These are phyloP conservation scores for Tetrapyrgos nigripes DNA, from an alignment of 1,284 basidiomycete genomes.

Conservation along the genomic window DNA sequence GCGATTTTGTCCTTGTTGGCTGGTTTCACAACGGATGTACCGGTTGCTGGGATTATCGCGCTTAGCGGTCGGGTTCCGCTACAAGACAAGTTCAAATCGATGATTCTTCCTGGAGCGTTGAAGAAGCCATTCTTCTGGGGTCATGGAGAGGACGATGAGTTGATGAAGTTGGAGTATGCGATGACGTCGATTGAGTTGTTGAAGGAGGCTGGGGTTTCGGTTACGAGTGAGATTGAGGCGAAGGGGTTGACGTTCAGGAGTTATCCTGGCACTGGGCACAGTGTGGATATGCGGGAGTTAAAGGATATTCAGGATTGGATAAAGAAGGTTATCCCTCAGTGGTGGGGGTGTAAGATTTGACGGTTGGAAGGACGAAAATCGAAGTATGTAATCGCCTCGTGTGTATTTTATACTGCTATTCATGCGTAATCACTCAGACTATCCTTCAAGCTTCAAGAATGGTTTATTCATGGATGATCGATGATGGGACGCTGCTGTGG, in stretches of 20 bases:
- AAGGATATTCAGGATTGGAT: conserved; percentile 19
- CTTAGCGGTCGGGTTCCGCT: conserved; percentile 55
- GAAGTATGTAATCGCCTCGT: too few species aligned
- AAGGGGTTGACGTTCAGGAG: conserved; percentile 15
- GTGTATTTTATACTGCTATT: too few species aligned
- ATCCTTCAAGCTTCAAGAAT: too few species aligned
- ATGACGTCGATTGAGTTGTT: conserved; percentile 15
- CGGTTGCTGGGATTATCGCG: conserved; percentile 50
- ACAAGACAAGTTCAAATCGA: conserved; percentile 46
- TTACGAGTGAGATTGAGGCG: conserved; percentile 5
- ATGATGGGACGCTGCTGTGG: too few species aligned
- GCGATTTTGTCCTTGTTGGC: conserved; percentile 52
- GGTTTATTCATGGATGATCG: too few species aligned
- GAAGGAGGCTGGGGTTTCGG: conserved; percentile 15
- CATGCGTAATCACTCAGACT: too few species aligned
- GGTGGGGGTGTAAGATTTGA: too few species aligned
- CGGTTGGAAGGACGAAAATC: too few species aligned
- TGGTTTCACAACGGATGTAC: conserved; percentile 47
- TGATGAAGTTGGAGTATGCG: not conserved
- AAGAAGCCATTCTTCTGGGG: conserved; percentile 12
- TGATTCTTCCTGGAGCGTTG: conserved; percentile 18
- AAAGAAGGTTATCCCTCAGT: too few species aligned
- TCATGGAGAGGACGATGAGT: conserved; percentile 3
- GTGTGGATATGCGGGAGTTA: conserved; percentile 20
- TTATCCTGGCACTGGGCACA: conserved; percentile 19